Conservation (phyloP, 495 filamentous ascomycete species). For the Lentithecium fluviatile region DNA sequence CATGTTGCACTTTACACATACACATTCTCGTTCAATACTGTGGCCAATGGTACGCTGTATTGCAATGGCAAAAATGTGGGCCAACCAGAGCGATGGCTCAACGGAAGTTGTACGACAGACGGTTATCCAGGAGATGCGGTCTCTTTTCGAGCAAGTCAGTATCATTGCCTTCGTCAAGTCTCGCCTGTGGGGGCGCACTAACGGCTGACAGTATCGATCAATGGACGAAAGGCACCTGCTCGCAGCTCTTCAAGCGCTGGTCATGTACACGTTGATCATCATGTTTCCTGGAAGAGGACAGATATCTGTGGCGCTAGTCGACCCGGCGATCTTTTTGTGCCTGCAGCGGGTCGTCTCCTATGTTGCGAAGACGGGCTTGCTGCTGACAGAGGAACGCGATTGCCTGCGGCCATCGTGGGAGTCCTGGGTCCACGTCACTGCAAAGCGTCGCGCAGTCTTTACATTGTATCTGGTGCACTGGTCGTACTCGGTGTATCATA, state of each 20-base stretch:
- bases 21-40: slow-evolving; percentile 25
- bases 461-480: slow-evolving; percentile 46
- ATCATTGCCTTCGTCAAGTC: too few relatives aligned
- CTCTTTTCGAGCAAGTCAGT: slow-evolving; percentile 35
- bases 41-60: slow-evolving; percentile 43
- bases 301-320: slow-evolving; percentile 19
- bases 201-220: slow-evolving; percentile 26
- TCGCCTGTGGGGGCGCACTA: neutral
- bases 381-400: slow-evolving; percentile 43
- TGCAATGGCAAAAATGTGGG: slow-evolving; percentile 46
- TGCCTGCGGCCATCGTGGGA: slow-evolving; percentile 41
- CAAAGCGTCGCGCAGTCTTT: slow-evolving; percentile 42
- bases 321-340: slow-evolving; percentile 36
- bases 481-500: slow-evolving; percentile 45
- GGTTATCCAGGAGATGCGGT: slow-evolving; percentile 40
- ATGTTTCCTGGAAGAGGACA: slow-evolving; percentile 39
- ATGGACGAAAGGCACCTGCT: slow-evolving; percentile 41
- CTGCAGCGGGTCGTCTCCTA: slow-evolving; percentile 39
- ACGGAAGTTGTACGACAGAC: slow-evolving; percentile 39
- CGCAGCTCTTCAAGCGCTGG: slow-evolving; percentile 43
- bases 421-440: slow-evolving; percentile 44
- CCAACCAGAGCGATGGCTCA: slow-evolving; percentile 39
- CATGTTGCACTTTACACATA: slow-evolving; percentile 39
- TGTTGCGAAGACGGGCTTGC: slow-evolving; percentile 40
- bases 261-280: slow-evolving; percentile 46